A percentile compares a stretch with the other conserved stretches of the same genome.
Conservation (phyloP, 768 basidiomycete genomes). For the Trametes maxima region DNA sequence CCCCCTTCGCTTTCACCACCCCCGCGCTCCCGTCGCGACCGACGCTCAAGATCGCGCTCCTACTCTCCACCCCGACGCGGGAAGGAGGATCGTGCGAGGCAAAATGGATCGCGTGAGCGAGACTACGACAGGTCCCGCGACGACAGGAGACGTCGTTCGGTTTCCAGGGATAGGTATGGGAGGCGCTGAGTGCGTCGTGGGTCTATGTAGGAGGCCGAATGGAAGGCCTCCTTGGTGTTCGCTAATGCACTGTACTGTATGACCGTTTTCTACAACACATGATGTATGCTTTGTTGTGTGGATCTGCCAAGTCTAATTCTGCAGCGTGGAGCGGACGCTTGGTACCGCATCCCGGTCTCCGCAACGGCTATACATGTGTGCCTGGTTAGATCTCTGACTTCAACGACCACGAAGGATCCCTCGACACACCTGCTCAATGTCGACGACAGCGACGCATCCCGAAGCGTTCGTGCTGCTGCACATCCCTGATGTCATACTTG, state of each 20-base stretch:
- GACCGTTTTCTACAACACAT: neutral
- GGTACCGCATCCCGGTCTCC: conserved; percentile 5
- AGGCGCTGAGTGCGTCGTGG: conserved; percentile 16
- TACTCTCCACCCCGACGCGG: conserved; percentile 14
- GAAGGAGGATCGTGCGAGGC: conserved; percentile 6
- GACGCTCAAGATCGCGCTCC: conserved; percentile 19
- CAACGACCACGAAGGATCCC: neutral
- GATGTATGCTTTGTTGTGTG: conserved; percentile 6
- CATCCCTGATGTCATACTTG: conserved; percentile 50
- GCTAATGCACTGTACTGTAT: conserved; percentile 7
- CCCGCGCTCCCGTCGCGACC: conserved; percentile 17
- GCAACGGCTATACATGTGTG: neutral
- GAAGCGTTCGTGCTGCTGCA: conserved; percentile 56
- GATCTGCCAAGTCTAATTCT: conserved; percentile 3
- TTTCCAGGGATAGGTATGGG: conserved; percentile 24
- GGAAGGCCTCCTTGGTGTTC: conserved; percentile 14
- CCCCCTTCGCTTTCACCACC: conserved; percentile 27
- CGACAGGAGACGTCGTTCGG: conserved; percentile 19
- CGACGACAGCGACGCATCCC: conserved; percentile 18
- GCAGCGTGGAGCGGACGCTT: neutral
- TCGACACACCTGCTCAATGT: neutral
- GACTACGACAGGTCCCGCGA: conserved; percentile 15
- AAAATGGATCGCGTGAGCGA: conserved; percentile 23
- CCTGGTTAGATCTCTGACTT: neutral
- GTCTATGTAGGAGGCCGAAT: conserved; percentile 11